Evolutionary conservation across 495 filamentous ascomycete genomes (phyloP), one percentile per base, ranked within the genome.

Genomic region (Penicillium canariense): DNA sequence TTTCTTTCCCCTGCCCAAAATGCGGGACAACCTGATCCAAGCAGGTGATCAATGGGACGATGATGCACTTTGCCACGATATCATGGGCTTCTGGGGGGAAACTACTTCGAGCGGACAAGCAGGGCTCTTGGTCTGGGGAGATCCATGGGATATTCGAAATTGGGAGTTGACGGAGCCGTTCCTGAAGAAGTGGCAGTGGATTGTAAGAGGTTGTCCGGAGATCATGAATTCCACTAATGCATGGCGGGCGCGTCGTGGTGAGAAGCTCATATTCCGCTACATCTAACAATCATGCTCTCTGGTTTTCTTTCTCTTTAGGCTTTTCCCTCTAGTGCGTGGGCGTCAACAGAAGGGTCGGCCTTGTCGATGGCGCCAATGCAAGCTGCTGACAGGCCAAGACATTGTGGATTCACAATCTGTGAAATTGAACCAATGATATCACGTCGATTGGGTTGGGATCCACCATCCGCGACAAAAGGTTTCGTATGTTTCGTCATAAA

Each of bases 141-240:
- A 80, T 31, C 75, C 79, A 0, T 74, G 74, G 68, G 68, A 73
- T 55, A 67, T 70, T 30, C 55, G 56, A 2, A 76, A 68, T 27
- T 83, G 79, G 78, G 78, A 82, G 58, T 58, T 82, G 14, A 77
- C 71, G 0, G 76, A 79, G 56, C 56, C 63, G 0, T 83, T 83
- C 58, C 43, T 76, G 23, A 69, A 67, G 50, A 79, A 79, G 25
- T 82, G 77, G 76, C 66, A 72, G 2, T 82, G 76, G 67, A 56
- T 81, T 17, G 56, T 83, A 8, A 61, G 71, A n/a, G 79, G 77
- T 17, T 82, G 78, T 67, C 62, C 67, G 5, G 69, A 73, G 39
- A 50, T 81, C 50, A 61, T 81, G 52, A 64, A 69, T 40, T 62
- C 72, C 2, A 82, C 79, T 7, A 83, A 83, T 63, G 62, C 65